Evolutionary conservation across 345 rosid species (phyloP).

Genomic region (Bruguiera gymnorhiza): DNA sequence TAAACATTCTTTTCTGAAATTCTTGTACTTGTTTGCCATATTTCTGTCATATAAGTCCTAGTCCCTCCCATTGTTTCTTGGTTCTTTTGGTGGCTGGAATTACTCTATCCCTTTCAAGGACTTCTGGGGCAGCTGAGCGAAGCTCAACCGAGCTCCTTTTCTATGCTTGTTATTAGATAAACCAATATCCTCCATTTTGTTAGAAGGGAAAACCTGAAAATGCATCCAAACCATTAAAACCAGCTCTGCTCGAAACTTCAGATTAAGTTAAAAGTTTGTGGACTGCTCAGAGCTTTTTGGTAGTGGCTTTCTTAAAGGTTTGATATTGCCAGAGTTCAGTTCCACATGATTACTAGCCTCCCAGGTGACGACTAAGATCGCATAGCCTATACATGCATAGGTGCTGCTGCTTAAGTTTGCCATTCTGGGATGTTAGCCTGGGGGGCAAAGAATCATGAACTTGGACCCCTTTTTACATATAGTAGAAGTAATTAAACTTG

Average conservation of each 20-base stretch:
- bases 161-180: no score
- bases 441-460: neutral
- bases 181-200: no score
- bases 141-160: no score
- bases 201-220: no score
- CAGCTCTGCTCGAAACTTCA: neutral
- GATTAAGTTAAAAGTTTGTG: neutral
- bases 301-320: no score
- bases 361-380: neutral
- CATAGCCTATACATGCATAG: neutral
- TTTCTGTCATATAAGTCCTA: neutral
- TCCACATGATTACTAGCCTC: neutral
- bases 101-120: neutral
- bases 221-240: no score
- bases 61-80: neutral
- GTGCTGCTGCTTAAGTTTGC: neutral
- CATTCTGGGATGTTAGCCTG: neutral
- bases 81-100: neutral
- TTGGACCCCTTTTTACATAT: no score
- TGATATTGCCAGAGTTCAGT: no score
- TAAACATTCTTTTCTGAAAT: neutral
- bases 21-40: neutral
- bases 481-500: no score
- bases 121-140: no score
- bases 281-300: neutral